Percentiles rank a stretch among this genome's conserved stretches.
phyloP scores from a whole-genome alignment of 192 early-diverging fungal genomes.

The Backusella luteola region DNA sequence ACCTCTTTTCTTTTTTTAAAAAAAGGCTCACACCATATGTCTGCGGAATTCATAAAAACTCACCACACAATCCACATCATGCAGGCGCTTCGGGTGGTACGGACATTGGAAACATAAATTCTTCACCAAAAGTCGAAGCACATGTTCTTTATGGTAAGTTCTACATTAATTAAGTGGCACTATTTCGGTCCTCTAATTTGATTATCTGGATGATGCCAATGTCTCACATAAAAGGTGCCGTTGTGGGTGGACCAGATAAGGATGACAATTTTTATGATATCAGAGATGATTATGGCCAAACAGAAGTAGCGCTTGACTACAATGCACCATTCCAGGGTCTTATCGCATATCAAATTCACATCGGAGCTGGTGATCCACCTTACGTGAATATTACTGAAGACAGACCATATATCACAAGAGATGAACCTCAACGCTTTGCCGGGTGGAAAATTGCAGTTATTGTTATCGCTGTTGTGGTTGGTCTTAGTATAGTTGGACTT shows the following conservation, averaged over 20 bases:
- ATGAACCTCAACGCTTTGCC: constrained; percentile 19
- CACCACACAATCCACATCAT: constrained; percentile 56
- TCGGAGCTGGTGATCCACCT: constrained; percentile 39
- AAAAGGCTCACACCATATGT: constrained; percentile 51
- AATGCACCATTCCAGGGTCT: constrained; percentile 54
- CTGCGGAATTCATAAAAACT: constrained; percentile 55
- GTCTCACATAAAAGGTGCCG: constrained; percentile 37
- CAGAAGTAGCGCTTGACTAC: constrained; percentile 56
- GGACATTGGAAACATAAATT: constrained; percentile 35
- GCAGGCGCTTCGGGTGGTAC: constrained; percentile 53
- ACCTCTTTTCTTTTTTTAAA: constrained; percentile 1
- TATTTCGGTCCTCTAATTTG: background rate
- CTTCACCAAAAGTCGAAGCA: constrained; percentile 27
- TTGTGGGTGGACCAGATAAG: constrained; percentile 60
- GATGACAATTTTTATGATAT: constrained; percentile 50
- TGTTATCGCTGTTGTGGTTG: constrained; percentile 41
- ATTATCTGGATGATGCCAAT: background rate
- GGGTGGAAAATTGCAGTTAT: constrained; percentile 51
- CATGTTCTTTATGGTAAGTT: constrained; percentile 41
- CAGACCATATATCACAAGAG: constrained; percentile 38
- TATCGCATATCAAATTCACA: constrained; percentile 51
- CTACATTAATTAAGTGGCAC: background rate
- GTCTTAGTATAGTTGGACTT: constrained; percentile 10
- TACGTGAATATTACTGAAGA: constrained; percentile 47
- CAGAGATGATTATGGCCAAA: constrained; percentile 47